These are phyloP conservation scores for Ogataea zsoltii DNA, from an alignment of 805 yeast genomes.

Conservation along the genomic window DNA sequence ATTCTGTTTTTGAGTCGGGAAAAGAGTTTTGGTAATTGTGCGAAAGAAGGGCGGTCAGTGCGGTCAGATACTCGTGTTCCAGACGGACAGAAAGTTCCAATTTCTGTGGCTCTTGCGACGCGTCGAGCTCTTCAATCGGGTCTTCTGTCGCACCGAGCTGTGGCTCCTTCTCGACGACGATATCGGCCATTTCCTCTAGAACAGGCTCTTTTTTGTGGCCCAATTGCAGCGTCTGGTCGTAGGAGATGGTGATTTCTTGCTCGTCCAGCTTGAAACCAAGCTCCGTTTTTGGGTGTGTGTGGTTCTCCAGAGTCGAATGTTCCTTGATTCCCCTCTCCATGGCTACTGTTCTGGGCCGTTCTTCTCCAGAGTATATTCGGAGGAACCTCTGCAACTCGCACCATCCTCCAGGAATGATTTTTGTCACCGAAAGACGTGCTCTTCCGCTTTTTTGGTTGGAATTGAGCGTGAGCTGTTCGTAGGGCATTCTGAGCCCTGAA, in stretches of 20 bases:
- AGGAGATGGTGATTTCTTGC: neutral
- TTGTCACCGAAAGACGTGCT: slow-evolving; percentile 57
- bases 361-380: slow-evolving; percentile 44
- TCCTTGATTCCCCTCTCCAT: slow-evolving; percentile 48
- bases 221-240: slow-evolving; percentile 13
- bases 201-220: neutral
- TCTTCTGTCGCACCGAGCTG: neutral
- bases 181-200: neutral
- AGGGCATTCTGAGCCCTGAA: slow-evolving; percentile 19
- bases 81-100: neutral
- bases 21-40: neutral
- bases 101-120: neutral
- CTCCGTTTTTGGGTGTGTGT: slow-evolving; percentile 41
- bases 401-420: slow-evolving; percentile 59
- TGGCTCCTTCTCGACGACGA: neutral
- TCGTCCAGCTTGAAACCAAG: slow-evolving; percentile 8
- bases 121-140: neutral
- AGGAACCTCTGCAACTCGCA: slow-evolving; percentile 65
- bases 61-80: neutral
- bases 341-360: slow-evolving; percentile 36
- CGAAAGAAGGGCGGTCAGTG: neutral
- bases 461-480: slow-evolving; percentile 16
- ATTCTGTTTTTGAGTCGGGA: neutral
- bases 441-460: slow-evolving; percentile 10
- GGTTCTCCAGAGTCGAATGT: slow-evolving; percentile 50